Evolutionary conservation across 23 red algal species (phyloP).

Genomic region (Gracilariopsis chorda): DNA sequence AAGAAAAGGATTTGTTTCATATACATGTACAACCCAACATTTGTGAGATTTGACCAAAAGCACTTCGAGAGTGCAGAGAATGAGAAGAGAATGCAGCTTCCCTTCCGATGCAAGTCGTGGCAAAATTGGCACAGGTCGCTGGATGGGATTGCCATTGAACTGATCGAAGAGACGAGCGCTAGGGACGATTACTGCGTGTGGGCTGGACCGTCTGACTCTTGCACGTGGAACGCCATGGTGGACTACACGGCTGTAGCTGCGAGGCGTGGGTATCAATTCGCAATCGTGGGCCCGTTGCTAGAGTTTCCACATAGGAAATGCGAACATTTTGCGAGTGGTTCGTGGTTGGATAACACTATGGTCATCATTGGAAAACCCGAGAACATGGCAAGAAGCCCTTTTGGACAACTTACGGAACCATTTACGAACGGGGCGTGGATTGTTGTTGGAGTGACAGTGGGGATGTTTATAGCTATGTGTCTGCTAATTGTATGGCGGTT

Average conservation of each 20-base stretch:
- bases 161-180: not conserved
- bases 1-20: not conserved
- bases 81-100: not conserved
- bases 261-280: not conserved
- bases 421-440: constrained; percentile 17
- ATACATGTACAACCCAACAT: not conserved
- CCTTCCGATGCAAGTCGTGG: not conserved
- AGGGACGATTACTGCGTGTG: constrained; percentile 2
- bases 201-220: not conserved
- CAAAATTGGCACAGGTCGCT: not conserved
- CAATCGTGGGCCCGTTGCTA: not conserved
- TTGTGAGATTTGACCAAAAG: not conserved
- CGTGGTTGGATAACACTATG: not conserved
- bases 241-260: not conserved
- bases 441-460: not conserved
- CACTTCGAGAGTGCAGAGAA: not conserved
- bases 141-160: not conserved
- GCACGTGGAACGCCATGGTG: constrained; percentile 18
- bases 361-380: constrained; percentile 6
- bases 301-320: constrained; percentile 20
- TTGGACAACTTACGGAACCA: constrained; percentile 6
- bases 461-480: not conserved
- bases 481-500: not conserved
- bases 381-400: not conserved
- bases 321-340: not conserved